phyloP scores from a whole-genome alignment of 2,329 filamentous ascomycete species.

The Aspergillus nomiae region DNA sequence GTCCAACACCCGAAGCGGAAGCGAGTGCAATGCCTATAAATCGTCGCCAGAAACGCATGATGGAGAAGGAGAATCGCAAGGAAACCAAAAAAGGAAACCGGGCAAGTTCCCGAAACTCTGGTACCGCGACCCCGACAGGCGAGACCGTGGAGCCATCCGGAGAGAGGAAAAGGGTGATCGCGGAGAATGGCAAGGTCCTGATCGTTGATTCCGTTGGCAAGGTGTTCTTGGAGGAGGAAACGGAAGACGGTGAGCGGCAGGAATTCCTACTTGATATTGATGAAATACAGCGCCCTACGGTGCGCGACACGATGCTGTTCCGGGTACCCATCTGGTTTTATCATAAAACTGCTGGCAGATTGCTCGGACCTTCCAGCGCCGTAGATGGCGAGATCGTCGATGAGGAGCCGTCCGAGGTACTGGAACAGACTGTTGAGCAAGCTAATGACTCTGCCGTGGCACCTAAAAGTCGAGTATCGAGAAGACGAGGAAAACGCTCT shows the following conservation, averaged over 20 bases:
- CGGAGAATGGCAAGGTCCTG: slow-evolving; percentile 92
- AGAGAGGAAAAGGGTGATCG: slow-evolving; percentile 81
- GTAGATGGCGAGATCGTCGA: slow-evolving; percentile 10
- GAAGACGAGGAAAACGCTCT: slow-evolving; percentile 32
- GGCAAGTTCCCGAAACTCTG: slow-evolving; percentile 38
- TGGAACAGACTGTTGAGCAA: slow-evolving; percentile 25
- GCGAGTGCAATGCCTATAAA: slow-evolving; percentile 66
- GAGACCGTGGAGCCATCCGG: slow-evolving; percentile 65
- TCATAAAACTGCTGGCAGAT: slow-evolving; percentile 43
- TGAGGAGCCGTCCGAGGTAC: slow-evolving; percentile 25
- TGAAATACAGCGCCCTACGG: slow-evolving; percentile 74
- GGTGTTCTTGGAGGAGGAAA: slow-evolving; percentile 91
- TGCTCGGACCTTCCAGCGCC: slow-evolving; percentile 24
- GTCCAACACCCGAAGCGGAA: slow-evolving; percentile 45
- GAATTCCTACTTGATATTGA: slow-evolving; percentile 89
- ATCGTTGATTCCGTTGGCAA: slow-evolving; percentile 91
- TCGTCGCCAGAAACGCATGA: slow-evolving; percentile 81
- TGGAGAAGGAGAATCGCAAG: slow-evolving; percentile 76
- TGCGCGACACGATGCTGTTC: slow-evolving; percentile 80
- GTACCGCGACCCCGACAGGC: slow-evolving; percentile 56
- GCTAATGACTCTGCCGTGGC: slow-evolving; percentile 27
- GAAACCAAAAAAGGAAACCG: slow-evolving; percentile 59
- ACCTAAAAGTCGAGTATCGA: slow-evolving; percentile 23
- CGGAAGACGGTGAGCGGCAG: slow-evolving; percentile 78
- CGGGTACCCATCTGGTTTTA: slow-evolving; percentile 76